Conservation (phyloP, 176 grass and related monocot genomes). For the Eleusine coracana region DNA sequence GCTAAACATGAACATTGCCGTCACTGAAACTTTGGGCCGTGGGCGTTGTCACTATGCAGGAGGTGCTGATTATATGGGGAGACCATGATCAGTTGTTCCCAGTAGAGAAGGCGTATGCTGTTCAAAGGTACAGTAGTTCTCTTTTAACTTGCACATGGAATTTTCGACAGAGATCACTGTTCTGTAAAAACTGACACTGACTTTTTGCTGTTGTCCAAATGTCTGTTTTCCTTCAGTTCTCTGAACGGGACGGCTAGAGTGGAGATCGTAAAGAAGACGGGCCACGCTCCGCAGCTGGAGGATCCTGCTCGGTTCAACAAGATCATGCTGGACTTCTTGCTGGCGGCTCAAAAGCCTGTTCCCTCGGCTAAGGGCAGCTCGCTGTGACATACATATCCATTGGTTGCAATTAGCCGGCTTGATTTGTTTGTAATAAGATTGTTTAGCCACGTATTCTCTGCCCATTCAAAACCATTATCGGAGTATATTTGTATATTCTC, state of each 20-base stretch:
- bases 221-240: slow-evolving; percentile 31
- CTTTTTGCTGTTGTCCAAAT: neutral
- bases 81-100: slow-evolving; percentile 75
- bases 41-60: slow-evolving; percentile 38
- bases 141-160: too few relatives aligned
- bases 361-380: neutral
- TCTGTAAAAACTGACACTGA: neutral
- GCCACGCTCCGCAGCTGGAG: slow-evolving; percentile 56
- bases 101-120: slow-evolving; percentile 57
- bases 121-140: slow-evolving; percentile 47
- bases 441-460: neutral
- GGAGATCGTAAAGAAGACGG: slow-evolving; percentile 64
- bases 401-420: neutral
- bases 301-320: slow-evolving; percentile 55
- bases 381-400: slow-evolving; percentile 9
- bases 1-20: neutral
- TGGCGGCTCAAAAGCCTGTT: slow-evolving; percentile 12
- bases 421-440: slow-evolving; percentile 29
- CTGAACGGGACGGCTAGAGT: slow-evolving; percentile 62
- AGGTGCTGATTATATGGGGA: slow-evolving; percentile 82
- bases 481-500: neutral
- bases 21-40: neutral
- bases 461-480: neutral
- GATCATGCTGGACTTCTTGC: slow-evolving; percentile 52
- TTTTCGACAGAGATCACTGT: too few relatives aligned